Evolutionary conservation across 495 filamentous ascomycete genomes (phyloP).

Genomic region (Clavariopsis aquatica): DNA sequence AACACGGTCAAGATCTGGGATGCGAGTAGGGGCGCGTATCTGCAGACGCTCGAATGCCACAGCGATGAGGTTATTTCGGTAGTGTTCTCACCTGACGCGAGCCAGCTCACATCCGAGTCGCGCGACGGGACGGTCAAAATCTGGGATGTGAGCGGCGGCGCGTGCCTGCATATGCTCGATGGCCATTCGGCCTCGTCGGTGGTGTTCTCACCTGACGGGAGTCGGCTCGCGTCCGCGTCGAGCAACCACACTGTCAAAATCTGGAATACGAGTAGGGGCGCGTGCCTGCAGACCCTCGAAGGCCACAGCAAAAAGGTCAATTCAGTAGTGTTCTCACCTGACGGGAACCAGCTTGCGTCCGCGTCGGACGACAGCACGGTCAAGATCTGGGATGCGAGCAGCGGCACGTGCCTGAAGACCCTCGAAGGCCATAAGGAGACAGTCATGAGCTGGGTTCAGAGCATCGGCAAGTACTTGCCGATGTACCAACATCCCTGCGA

Average conservation of each 20-base stretch:
- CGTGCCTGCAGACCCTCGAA: neutral
- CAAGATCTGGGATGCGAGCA: neutral
- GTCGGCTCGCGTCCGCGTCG: neutral
- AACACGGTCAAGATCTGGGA: neutral
- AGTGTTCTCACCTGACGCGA: constrained; percentile 29
- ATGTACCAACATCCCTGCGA: no score
- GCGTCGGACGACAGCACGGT: neutral
- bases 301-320: neutral
- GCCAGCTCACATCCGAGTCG: constrained; percentile 22
- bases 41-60: constrained; percentile 42
- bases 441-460: no score
- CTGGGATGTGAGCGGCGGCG: constrained; percentile 23
- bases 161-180: constrained; percentile 19
- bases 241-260: neutral
- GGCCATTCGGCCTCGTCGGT: constrained; percentile 8
- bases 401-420: neutral
- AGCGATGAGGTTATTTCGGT: constrained; percentile 12
- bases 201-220: neutral
- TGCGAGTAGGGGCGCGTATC: constrained; percentile 22
- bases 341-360: neutral
- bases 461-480: no score
- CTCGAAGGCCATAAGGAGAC: neutral
- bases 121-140: constrained; percentile 29
- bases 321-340: neutral
- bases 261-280: neutral